Conservation (phyloP, 176 grass and related monocot genomes). For the Ananas comosus region DNA sequence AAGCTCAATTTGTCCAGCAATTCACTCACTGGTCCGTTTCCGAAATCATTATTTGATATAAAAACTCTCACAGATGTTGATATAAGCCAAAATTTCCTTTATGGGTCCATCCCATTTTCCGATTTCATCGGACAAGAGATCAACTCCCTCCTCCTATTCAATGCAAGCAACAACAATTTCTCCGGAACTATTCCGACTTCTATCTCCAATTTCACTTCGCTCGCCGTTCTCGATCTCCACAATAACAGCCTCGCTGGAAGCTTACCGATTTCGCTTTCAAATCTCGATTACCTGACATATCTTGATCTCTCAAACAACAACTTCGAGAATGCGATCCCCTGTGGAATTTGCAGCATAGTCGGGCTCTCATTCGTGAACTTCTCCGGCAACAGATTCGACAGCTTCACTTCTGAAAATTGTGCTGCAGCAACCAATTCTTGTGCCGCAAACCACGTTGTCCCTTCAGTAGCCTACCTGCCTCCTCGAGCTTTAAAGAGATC, state of each 20-base stretch:
- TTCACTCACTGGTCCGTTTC: slow-evolving; percentile 56
- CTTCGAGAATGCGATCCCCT: slow-evolving; percentile 62
- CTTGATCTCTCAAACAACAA: slow-evolving; percentile 80
- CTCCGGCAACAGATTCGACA: slow-evolving; percentile 55
- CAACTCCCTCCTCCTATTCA: slow-evolving; percentile 66
- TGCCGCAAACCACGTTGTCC: slow-evolving; percentile 24
- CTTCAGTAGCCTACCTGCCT: slow-evolving; percentile 24
- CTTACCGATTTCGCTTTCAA: slow-evolving; percentile 56
- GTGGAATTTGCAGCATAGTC: slow-evolving; percentile 59
- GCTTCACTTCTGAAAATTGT: slow-evolving; percentile 48
- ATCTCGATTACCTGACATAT: slow-evolving; percentile 67
- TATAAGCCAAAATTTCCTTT: slow-evolving; percentile 74
- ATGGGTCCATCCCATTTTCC: slow-evolving; percentile 51
- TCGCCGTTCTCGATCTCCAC: slow-evolving; percentile 80
- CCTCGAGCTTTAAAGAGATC: slow-evolving; percentile 22
- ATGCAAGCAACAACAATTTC: slow-evolving; percentile 76
- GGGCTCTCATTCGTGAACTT: slow-evolving; percentile 71
- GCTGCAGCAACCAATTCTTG: slow-evolving; percentile 31
- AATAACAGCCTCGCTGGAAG: slow-evolving; percentile 63
- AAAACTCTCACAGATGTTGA: slow-evolving; percentile 48
- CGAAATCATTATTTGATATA: slow-evolving; percentile 49
- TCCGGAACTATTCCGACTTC: slow-evolving; percentile 48
- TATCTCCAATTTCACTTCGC: slow-evolving; percentile 73
- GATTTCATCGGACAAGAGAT: slow-evolving; percentile 20
- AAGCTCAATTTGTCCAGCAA: slow-evolving; percentile 75